Evolutionary conservation across 164 flowering plant species (phyloP), one percentile per base, ranked within the genome.

Genomic region (Chimonanthus praecox): DNA sequence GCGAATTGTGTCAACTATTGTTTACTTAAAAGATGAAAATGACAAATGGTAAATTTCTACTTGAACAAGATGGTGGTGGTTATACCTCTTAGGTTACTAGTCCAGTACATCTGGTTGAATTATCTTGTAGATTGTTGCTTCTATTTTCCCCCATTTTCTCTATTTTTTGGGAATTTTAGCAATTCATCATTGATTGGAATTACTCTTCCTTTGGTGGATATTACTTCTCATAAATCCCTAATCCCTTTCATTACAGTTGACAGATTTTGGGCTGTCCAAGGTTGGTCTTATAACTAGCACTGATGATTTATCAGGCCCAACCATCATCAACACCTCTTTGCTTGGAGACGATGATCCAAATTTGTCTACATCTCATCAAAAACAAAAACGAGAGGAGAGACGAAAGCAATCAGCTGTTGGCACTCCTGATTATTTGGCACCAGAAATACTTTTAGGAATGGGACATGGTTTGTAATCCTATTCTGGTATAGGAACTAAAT

Each of bases 371-470:
- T 64, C 49, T 68, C 83, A 78, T 51, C 81, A 80, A 72, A 80
- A 85, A 62, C 44, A 67, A 18, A 84, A 82, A 70, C 84, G 89
- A 76, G 96, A 87, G 75, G 81, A 87, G 69, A 87, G 97, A 21
- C 89, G 87, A 78, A 92, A 88, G 80, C 90, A 92, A 72, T 76
- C 94, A 51, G 97, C 89, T 78, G 97, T 88, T 84, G 99, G 99
- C 49, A 96, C 99, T 73, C 99, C 99, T 74, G 99, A 96, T 83
- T 96, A 96, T 88, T 85, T 96, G 87, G 99, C 99, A 70, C 99
- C 99, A 62, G 99, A 96, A 81, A 96, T 96, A 80, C 97, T 96
- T 81, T 94, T 96, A 71, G 99, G 99, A 78, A 94, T 85, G 92
- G 99, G 97, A 71, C 99, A 96, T 85, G 96, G 98, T 96, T 49